A percentile compares a stretch with the other conserved stretches of the same genome.
phyloP scores from a whole-genome alignment of 768 basidiomycete genomes.

The Mycena filopes region DNA sequence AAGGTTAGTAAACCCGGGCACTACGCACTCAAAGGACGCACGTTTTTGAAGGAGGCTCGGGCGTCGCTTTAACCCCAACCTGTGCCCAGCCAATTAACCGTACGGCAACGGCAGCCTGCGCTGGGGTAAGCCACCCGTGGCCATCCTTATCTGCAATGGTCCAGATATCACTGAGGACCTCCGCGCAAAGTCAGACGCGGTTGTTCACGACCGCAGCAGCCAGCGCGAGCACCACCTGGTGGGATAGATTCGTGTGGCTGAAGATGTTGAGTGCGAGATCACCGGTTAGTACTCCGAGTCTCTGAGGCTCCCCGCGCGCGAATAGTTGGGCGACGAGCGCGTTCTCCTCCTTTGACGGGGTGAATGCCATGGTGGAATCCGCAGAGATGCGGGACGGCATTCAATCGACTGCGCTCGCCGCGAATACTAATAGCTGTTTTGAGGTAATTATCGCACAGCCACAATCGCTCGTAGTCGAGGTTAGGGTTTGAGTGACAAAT shows the following conservation, averaged over 20 bases:
- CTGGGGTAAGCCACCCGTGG: conserved; percentile 59
- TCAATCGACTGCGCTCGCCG: conserved; percentile 16
- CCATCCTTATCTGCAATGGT: conserved; percentile 64
- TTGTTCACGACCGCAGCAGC: background rate
- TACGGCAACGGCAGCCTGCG: conserved; percentile 56
- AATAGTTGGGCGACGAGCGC: conserved; percentile 47
- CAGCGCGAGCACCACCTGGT: conserved; percentile 39
- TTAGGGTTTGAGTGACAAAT: too few species aligned
- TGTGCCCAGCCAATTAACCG: conserved; percentile 68
- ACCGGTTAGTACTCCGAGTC: conserved; percentile 57
- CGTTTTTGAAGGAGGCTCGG: conserved; percentile 50
- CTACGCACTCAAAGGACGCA: conserved; percentile 39
- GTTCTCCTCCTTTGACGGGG: conserved; percentile 40
- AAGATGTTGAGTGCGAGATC: conserved; percentile 63
- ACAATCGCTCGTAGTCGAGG: too few species aligned
- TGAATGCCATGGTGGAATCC: conserved; percentile 13
- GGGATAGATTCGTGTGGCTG: conserved; percentile 56
- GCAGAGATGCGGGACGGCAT: conserved; percentile 11
- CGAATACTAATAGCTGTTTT: too few species aligned
- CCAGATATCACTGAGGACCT: conserved; percentile 63
- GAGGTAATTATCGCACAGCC: too few species aligned
- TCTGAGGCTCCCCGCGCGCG: conserved; percentile 49
- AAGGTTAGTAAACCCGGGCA: conserved; percentile 7
- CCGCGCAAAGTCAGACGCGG: background rate
- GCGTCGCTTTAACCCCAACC: conserved; percentile 46